Conservation (phyloP, 139 green algal genomes). For the Monoraphidium neglectum region DNA sequence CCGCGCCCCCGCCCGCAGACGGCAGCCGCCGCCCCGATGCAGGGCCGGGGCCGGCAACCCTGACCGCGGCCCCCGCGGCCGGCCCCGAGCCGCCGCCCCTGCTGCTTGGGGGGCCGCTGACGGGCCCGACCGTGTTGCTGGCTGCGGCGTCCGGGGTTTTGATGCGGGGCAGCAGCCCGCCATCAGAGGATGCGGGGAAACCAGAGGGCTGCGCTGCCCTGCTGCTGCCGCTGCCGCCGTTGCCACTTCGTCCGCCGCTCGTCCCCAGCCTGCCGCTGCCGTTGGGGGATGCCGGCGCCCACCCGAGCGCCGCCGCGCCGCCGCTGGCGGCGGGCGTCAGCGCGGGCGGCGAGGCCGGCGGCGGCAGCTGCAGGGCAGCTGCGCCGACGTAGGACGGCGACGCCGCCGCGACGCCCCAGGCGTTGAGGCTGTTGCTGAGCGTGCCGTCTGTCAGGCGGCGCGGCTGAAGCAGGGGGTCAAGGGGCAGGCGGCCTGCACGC, state of each 20-base stretch:
- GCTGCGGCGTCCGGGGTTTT: slow-evolving; percentile 12
- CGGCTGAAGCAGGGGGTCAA: slow-evolving; percentile 20
- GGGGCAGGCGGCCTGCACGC: slow-evolving; percentile 10
- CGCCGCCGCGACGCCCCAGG: slow-evolving; percentile 23
- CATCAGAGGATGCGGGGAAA: not conserved
- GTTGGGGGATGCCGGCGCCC: not conserved
- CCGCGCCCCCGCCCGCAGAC: too few relatives aligned
- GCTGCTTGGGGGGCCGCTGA: not conserved
- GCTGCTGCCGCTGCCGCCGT: not conserved
- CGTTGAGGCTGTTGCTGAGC: slow-evolving; percentile 26
- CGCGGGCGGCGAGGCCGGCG: not conserved
- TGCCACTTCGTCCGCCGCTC: not conserved
- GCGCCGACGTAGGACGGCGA: not conserved
- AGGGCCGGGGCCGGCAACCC: too few relatives aligned
- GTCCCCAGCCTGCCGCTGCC: not conserved
- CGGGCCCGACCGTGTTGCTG: not conserved
- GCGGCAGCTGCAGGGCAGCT: slow-evolving; percentile 19
- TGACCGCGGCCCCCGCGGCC: not conserved
- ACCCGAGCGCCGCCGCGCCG: not conserved
- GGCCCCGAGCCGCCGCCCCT: not conserved
- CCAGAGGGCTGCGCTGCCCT: not conserved
- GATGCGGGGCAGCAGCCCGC: slow-evolving; percentile 18
- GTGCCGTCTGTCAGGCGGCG: slow-evolving; percentile 23
- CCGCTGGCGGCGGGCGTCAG: not conserved
- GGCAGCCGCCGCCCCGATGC: too few relatives aligned